Evolutionary conservation across 2,329 filamentous ascomycete species (phyloP).

Genomic region (Verruconis gallopava): DNA sequence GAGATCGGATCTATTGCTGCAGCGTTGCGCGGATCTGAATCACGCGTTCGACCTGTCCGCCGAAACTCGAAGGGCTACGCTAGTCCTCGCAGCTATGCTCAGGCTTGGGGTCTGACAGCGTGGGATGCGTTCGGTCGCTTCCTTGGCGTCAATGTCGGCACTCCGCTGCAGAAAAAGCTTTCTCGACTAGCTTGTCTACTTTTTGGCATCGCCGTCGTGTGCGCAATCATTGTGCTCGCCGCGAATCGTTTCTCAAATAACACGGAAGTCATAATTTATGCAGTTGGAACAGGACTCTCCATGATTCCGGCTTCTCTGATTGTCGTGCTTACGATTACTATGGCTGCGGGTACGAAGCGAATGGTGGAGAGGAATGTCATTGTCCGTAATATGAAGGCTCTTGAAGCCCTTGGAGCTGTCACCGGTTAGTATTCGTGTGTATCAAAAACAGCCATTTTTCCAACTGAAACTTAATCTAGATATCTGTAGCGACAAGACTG

Average conservation of each 20-base stretch:
- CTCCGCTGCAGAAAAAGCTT: conserved; percentile 72
- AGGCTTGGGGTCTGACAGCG: conserved; percentile 7
- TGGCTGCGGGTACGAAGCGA: conserved; percentile 34
- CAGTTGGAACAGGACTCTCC: conserved; percentile 34
- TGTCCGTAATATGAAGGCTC: conserved; percentile 25
- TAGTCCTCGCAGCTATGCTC: conserved; percentile 6
- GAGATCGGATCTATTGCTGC: conserved; percentile 67
- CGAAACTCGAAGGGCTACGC: conserved; percentile 11
- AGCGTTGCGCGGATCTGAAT: conserved; percentile 21
- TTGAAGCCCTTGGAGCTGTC: conserved; percentile 20
- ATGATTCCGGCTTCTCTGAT: conserved; percentile 42
- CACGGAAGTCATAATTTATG: conserved; percentile 35
- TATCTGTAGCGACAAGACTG: conserved; percentile 30
- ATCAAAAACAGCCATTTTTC: neutral
- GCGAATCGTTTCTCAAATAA: conserved; percentile 39
- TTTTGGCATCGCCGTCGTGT: conserved; percentile 60
- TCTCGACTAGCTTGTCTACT: conserved; percentile 74
- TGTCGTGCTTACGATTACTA: conserved; percentile 55
- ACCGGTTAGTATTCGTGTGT: conserved; percentile 21
- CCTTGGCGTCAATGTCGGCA: conserved; percentile 51
- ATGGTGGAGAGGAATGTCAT: conserved; percentile 30
- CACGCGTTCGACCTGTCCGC: conserved; percentile 12
- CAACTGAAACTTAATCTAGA: conserved; percentile 15
- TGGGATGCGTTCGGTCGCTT: conserved; percentile 23
- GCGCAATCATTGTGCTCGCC: conserved; percentile 55